phyloP scores from a whole-genome alignment of 73 alveolate genomes.

The Blepharisma stoltei region DNA sequence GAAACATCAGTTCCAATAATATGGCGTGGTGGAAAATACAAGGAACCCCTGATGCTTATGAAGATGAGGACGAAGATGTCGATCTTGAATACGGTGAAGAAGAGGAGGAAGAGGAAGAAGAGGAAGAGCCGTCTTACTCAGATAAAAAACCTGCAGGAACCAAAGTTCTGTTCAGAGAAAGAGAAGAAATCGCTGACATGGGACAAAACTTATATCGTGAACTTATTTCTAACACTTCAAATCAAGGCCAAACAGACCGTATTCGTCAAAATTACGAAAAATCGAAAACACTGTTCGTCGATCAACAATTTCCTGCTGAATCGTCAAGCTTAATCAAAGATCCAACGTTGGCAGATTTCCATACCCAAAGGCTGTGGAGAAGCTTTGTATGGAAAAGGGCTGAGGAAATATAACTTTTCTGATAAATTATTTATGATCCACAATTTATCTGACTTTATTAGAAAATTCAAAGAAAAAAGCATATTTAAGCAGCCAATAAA shows the following conservation, averaged over 20 bases:
- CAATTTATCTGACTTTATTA: too few relatives aligned
- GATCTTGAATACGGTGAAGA: too few relatives aligned
- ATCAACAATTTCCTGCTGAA: slow-evolving; percentile 16
- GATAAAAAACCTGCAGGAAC: neutral
- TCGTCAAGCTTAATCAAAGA: slow-evolving; percentile 2
- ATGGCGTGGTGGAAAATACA: too few relatives aligned
- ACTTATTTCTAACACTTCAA: slow-evolving; percentile 24
- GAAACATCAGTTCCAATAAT: too few relatives aligned
- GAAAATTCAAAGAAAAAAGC: too few relatives aligned
- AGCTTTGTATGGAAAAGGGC: neutral
- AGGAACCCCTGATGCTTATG: too few relatives aligned
- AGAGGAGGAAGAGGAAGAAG: too few relatives aligned
- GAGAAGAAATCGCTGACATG: slow-evolving; percentile 6
- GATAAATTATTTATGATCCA: too few relatives aligned
- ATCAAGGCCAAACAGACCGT: slow-evolving; percentile 1
- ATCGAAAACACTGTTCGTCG: neutral
- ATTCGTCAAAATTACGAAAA: neutral
- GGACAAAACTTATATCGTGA: slow-evolving; percentile 8
- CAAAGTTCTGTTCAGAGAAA: neutral
- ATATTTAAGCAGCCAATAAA: slow-evolving; percentile 28
- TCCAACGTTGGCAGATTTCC: neutral
- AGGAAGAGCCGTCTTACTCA: neutral
- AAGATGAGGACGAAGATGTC: too few relatives aligned
- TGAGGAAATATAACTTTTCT: too few relatives aligned
- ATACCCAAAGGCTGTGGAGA: slow-evolving; percentile 6